Percentiles rank a stretch among this genome's conserved stretches.
phyloP scores from a whole-genome alignment of 371 early-diverging fungal species.

The Lichtheimia corymbifera region DNA sequence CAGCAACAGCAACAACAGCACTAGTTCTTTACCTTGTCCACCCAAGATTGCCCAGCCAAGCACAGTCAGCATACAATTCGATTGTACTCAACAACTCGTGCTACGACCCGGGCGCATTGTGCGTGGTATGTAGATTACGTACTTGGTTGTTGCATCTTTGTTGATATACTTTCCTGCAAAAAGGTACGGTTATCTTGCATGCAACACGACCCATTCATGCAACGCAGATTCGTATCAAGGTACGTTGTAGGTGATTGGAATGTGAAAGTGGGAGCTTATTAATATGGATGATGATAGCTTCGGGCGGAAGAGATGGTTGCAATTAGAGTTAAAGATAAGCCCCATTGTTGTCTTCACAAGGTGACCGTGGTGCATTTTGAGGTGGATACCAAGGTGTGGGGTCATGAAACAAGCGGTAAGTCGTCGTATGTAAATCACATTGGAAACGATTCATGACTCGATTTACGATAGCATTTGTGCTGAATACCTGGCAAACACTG shows the following conservation, averaged over 20 bases:
- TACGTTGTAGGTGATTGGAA: neutral
- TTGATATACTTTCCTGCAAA: constrained; percentile 3
- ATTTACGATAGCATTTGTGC: neutral
- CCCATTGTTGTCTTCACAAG: constrained; percentile 25
- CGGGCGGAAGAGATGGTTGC: constrained; percentile 45
- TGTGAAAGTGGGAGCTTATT: neutral
- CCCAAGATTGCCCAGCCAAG: constrained; percentile 7
- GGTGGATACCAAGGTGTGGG: constrained; percentile 31
- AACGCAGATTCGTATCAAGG: constrained; percentile 40
- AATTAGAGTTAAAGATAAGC: constrained; percentile 23
- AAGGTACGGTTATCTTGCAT: constrained; percentile 32
- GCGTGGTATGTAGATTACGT: constrained; percentile 27
- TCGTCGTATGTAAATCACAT: neutral
- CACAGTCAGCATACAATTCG: constrained; percentile 33
- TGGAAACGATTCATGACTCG: no score
- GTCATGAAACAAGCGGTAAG: constrained; percentile 38
- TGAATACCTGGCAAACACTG: constrained; percentile 22
- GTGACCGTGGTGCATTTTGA: constrained; percentile 43
- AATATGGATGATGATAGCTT: constrained; percentile 25
- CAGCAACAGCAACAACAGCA: constrained; percentile 3
- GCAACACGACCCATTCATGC: constrained; percentile 30
- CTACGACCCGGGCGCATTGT: constrained; percentile 46
- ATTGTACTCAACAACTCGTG: constrained; percentile 48
- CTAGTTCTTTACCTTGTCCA: neutral
- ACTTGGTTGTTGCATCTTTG: neutral